phyloP scores from a whole-genome alignment of 164 flowering plant genomes.

The Echeveria elegans region DNA sequence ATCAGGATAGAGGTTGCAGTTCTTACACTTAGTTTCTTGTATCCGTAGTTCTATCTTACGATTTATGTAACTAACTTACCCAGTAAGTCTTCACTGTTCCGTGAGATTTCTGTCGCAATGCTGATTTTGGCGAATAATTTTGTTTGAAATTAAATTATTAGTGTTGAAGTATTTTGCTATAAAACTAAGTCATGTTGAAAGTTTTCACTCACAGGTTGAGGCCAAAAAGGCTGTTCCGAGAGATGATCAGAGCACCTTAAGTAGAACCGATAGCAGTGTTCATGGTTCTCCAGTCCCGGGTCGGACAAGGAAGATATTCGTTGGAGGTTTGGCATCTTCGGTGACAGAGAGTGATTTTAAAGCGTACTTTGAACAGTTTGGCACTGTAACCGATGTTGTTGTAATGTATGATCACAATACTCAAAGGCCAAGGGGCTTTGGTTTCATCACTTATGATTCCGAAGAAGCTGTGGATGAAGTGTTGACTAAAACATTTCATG shows the following conservation, averaged over 20 bases:
- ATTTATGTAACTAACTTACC: no score
- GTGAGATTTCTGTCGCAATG: no score
- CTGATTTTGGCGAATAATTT: no score
- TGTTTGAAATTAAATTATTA: no score
- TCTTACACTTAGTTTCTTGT: no score
- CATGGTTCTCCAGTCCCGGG: conserved; percentile 45
- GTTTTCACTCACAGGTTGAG: conserved; percentile 30
- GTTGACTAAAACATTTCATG: conserved; percentile 38
- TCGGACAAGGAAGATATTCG: conserved; percentile 41
- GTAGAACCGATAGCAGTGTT: conserved; percentile 32
- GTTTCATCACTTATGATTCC: conserved; percentile 46
- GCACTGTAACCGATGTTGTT: conserved; percentile 42
- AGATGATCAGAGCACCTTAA: conserved; percentile 37
- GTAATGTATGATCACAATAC: conserved; percentile 58
- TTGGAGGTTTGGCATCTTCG: conserved; percentile 47
- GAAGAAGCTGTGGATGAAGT: conserved; percentile 48
- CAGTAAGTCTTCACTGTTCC: no score
- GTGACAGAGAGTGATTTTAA: conserved; percentile 42
- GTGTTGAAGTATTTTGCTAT: no score
- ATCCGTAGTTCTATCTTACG: no score
- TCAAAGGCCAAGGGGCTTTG: conserved; percentile 47
- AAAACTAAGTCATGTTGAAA: not conserved
- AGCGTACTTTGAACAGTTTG: conserved; percentile 43
- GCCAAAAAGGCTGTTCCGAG: conserved; percentile 47
- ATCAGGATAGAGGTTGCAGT: no score